phyloP scores from a whole-genome alignment of 164 flowering plant genomes.

The Vitis rotundifolia region DNA sequence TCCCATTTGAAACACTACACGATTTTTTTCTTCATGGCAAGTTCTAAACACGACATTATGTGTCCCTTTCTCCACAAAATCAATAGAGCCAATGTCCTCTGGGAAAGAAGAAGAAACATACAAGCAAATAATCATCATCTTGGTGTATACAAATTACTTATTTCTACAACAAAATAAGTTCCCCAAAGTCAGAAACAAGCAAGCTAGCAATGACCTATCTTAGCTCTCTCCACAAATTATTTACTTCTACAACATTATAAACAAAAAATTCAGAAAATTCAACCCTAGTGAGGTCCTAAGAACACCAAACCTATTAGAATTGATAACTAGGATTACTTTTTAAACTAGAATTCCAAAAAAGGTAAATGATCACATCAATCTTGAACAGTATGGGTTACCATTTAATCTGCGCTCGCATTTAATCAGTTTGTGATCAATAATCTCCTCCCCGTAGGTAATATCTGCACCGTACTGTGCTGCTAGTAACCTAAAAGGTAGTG shows the following conservation, averaged over 20 bases:
- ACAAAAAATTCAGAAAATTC: too few relatives aligned
- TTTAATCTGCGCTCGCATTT: constrained; percentile 78
- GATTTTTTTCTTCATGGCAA: constrained; percentile 62
- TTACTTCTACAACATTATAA: too few relatives aligned
- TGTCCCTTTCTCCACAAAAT: constrained; percentile 88
- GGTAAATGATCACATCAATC: background rate
- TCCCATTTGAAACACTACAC: constrained; percentile 90
- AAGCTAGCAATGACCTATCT: too few relatives aligned
- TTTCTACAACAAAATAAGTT: background rate
- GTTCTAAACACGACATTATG: constrained; percentile 81
- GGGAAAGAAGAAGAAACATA: constrained; percentile 9
- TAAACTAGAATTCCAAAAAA: too few relatives aligned
- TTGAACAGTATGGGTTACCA: constrained; percentile 36
- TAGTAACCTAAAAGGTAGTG: constrained; percentile 76
- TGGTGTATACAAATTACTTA: too few relatives aligned
- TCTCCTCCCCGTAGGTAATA: constrained; percentile 91
- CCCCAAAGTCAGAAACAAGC: background rate
- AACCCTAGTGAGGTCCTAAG: too few relatives aligned
- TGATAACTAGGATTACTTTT: too few relatives aligned
- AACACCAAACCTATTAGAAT: too few relatives aligned
- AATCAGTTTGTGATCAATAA: constrained; percentile 81
- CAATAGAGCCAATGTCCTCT: constrained; percentile 68
- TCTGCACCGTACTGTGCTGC: constrained; percentile 92
- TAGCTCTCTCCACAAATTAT: too few relatives aligned
- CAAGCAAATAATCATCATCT: background rate